These are phyloP conservation scores for Wallacemonas sp. DNA, from an alignment of 208 protist species.

Conservation along the genomic window DNA sequence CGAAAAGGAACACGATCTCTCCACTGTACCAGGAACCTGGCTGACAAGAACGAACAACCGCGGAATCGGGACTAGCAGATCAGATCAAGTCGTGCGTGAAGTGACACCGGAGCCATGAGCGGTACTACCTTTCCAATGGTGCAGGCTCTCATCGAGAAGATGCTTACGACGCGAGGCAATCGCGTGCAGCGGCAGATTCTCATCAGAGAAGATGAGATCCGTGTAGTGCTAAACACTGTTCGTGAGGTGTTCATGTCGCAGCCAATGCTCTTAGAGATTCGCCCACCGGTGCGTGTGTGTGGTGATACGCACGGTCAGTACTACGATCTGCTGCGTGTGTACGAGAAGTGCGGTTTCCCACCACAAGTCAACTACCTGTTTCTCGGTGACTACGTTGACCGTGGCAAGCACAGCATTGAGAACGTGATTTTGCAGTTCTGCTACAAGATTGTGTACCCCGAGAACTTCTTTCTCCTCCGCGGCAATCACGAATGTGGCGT, in stretches of 20 bases:
- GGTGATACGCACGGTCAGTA: conserved; percentile 99
- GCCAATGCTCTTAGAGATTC: conserved; percentile 88
- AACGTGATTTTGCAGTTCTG: conserved; percentile 88
- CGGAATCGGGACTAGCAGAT: too few species aligned
- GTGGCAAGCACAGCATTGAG: conserved; percentile 96
- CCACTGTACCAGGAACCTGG: too few species aligned
- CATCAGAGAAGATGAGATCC: conserved; percentile 87
- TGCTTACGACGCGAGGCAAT: conserved; percentile 60
- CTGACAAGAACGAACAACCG: too few species aligned
- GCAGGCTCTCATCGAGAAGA: conserved; percentile 68
- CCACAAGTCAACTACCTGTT: conserved; percentile 99
- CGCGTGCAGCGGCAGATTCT: conserved; percentile 65
- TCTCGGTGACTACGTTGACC: conserved; percentile 99
- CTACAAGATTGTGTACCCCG: conserved; percentile 97
- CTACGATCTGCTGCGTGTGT: conserved; percentile 98
- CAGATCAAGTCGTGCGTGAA: too few species aligned
- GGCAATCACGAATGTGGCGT: conserved; percentile 99
- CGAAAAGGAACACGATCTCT: too few species aligned
- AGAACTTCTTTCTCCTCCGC: conserved; percentile 98
- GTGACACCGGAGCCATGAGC: conserved; percentile 2
- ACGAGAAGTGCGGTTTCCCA: conserved; percentile 99
- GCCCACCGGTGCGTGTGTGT: conserved; percentile 83
- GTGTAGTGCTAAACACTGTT: conserved; percentile 45
- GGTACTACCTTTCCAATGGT: conserved; percentile 19
- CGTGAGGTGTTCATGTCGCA: conserved; percentile 90